Evolutionary conservation across 208 protist genomes (phyloP), one percentile per base, ranked within the genome.

Genomic region (Crithidia thermophila): DNA sequence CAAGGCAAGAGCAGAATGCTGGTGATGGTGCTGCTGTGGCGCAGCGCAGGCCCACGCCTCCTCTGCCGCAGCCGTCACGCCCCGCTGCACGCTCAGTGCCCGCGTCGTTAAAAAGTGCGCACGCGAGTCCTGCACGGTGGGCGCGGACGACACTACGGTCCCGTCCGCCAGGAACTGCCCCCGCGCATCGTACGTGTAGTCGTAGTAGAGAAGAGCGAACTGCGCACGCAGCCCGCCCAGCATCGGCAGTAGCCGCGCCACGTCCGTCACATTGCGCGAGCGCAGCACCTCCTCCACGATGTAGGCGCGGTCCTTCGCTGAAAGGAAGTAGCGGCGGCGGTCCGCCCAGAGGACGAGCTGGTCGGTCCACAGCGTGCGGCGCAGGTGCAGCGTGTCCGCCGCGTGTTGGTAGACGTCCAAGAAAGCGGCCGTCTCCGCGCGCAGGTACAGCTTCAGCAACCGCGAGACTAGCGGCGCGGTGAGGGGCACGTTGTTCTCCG

Each of bases 301-400:
- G 66, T 80, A 94, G 23, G 45, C 71, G 0, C 88, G 77, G 8
- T 94, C 76, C 25, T 79, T 77, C 10, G 33, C 31, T 7, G 80
- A 71, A 33, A 94, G 76, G n/a, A 77, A 64, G 76, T 94, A 94
- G 31, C 88, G 85, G 20, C 85, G 85, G n/a, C 88, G 88, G 46
- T 94, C 85, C 2, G 88, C 88, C 85, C 88, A 94, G 21, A 91
- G 67, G 9, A 94, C 34, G 14, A 94, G 67, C 31, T 88, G 79
- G 27, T 90, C 82, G 0, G 88, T 75, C 85, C 88, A 94, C 30
- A 77, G 55, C n/a, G 45, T 20, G 7, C 77, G 77, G 18, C 81
- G 81, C 42, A 83, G 25, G 13, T 60, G 56, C 18, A 85, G 75
- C 37, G 76, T 55, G 18, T 77, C 31, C 37, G 77, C 80, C 16